These are phyloP conservation scores for Eremothecium gossypii DNA, from an alignment of 1,139 yeast genomes.

Conservation along the genomic window DNA sequence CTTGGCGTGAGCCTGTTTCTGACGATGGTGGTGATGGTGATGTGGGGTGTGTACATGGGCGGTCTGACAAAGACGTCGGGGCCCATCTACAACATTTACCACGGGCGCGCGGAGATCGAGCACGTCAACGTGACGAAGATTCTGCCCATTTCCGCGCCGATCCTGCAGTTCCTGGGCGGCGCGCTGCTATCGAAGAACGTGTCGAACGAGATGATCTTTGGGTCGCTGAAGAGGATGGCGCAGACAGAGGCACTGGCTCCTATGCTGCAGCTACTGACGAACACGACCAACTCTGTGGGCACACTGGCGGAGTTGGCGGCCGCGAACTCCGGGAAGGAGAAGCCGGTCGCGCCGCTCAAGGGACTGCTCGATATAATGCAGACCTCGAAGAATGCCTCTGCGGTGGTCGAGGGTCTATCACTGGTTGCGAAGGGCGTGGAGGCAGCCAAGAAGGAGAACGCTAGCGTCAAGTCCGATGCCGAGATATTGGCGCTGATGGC, in stretches of 20 bases:
- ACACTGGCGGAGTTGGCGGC: constrained; percentile 24
- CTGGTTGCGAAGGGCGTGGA: background rate
- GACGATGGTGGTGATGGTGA: constrained; percentile 19
- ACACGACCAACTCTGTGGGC: constrained; percentile 20
- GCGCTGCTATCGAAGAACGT: constrained; percentile 20
- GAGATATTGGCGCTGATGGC: too few species aligned
- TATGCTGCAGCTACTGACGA: constrained; percentile 19
- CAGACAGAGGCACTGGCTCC: constrained; percentile 24
- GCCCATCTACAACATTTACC: constrained; percentile 25
- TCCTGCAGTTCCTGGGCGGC: constrained; percentile 22
- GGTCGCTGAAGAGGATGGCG: constrained; percentile 20
- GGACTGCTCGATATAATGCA: constrained; percentile 19
- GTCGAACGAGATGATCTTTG: constrained; percentile 16
- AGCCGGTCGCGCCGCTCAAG: constrained; percentile 13
- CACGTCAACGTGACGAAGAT: constrained; percentile 29
- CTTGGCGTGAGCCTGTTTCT: constrained; percentile 15
- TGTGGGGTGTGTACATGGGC: constrained; percentile 22
- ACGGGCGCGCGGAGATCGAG: constrained; percentile 28
- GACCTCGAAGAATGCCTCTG: constrained; percentile 19
- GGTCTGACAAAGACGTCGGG: constrained; percentile 26
- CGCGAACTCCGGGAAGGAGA: constrained; percentile 3
- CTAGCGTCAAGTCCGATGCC: too few species aligned
- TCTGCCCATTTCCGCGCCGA: constrained; percentile 23
- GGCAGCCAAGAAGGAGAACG: too few species aligned
- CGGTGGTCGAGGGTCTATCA: background rate